A percentile compares a stretch with the other conserved stretches of the same genome.
These are phyloP conservation scores for Patellifolia procumbens DNA, from an alignment of 179 eudicot genomes.

Conservation along the genomic window DNA sequence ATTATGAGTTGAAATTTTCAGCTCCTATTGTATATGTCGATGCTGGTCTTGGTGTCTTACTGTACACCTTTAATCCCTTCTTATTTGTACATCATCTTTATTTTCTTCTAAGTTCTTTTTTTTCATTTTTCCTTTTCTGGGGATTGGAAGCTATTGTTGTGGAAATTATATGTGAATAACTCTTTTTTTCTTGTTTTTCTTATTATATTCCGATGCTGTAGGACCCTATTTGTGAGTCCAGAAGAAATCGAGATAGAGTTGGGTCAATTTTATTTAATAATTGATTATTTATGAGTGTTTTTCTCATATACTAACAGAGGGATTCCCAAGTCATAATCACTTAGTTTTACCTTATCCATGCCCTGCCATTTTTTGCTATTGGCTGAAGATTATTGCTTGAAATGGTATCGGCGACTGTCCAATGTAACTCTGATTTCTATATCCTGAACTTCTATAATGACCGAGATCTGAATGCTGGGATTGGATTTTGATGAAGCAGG, in stretches of 20 bases:
- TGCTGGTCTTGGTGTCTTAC: neutral
- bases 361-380: neutral
- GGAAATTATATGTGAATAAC: neutral
- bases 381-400: neutral
- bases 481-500: neutral
- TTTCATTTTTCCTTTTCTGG: neutral
- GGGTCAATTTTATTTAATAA: neutral
- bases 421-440: slow-evolving; percentile 6
- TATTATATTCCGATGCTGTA: neutral
- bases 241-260: neutral
- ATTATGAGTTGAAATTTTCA: neutral
- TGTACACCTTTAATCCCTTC: neutral
- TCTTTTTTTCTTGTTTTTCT: neutral
- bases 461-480: slow-evolving; percentile 4
- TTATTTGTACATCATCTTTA: neutral
- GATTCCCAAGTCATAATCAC: neutral
- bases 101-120: neutral
- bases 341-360: neutral
- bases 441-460: neutral
- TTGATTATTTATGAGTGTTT: neutral
- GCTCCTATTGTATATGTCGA: neutral
- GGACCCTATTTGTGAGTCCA: neutral
- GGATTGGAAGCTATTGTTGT: neutral
- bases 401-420: neutral
- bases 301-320: neutral